Percentiles rank a stretch among this genome's conserved stretches.
Conservation (phyloP, 2,329 filamentous ascomycete species). For the Paracoccidioides brasiliensis region DNA sequence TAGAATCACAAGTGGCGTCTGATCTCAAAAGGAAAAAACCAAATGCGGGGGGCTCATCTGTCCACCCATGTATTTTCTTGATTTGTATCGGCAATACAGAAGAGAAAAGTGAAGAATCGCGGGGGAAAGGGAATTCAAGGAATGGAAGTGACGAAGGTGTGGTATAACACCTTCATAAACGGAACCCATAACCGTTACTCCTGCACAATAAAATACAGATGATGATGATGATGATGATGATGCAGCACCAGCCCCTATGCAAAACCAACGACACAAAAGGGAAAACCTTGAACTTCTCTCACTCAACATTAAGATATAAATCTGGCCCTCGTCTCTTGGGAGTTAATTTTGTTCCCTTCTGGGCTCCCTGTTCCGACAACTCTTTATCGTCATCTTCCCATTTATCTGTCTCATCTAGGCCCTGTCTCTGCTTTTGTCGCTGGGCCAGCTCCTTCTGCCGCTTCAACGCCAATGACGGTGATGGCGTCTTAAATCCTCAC, state of each 20-base stretch:
- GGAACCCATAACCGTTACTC: neutral
- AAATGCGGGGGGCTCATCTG: neutral
- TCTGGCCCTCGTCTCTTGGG: constrained; percentile 21
- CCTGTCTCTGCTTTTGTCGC: neutral
- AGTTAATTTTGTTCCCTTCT: constrained; percentile 19
- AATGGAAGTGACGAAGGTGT: too few relatives aligned
- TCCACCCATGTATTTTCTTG: neutral
- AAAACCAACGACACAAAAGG: neutral
- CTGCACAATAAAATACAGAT: neutral
- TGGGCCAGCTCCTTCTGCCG: neutral
- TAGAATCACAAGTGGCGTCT: neutral
- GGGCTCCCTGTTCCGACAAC: constrained; percentile 7
- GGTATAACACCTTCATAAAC: neutral
- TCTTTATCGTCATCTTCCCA: neutral
- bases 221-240: neutral
- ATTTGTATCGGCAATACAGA: neutral
- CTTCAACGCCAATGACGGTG: neutral
- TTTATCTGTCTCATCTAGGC: neutral
- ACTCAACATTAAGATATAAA: constrained; percentile 22
- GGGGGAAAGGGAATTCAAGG: neutral
- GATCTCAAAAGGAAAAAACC: neutral
- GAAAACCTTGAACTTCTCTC: neutral
- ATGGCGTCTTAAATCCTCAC: neutral
- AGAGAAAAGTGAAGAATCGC: neutral
- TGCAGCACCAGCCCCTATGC: neutral